Evolutionary conservation across 768 basidiomycete species (phyloP), one percentile per base, ranked within the genome.

Genomic region (Pleurotus citrinopileatus): DNA sequence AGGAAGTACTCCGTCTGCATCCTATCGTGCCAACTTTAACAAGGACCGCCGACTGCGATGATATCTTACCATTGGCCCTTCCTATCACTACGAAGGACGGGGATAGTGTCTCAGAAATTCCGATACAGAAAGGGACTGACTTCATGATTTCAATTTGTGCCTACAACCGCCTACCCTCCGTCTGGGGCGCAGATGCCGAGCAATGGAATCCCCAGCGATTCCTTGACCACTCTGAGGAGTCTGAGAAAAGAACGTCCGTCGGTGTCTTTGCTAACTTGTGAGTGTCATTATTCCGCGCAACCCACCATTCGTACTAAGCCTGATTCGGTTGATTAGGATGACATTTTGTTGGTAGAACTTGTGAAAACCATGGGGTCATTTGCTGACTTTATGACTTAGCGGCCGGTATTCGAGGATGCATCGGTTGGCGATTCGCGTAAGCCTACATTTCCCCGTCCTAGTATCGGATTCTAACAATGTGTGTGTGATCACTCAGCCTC

Each of bases 1-100:
- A 55, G 55, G 73, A 74, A 57, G 58, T 61, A 12, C 54, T 73
- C 34, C 66, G 71, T 4, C 56, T 68, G 9, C 68, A 72, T 46
- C 67, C 69, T 0, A 63, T 70, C 27, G 64, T 63, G 26, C 64
- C 64, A 43, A 55, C 55, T 8, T 57, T 67, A 29, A n/a, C 57
- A 4, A 64, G 71, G 7, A 32, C 37, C 8, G 36, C 52, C 15
- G 55, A 8, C 3, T 23, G 15, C 2, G 78, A 81, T 53, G 73
- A 78, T 43, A 51, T 73, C 23, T 59, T 82, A 20, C 75, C 81
- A 1, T 69, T 82, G 37, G 65, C 73, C 4, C 61, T 59, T 42
- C 72, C 76, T 7, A 63, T 76, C 23, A 61, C 50, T 27, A 71
- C 69, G 6, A 60, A 59, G 20, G 63, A 63, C 0, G 77, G 75